phyloP scores from a whole-genome alignment of 2,329 filamentous ascomycete species.

The Penicillium sp. region DNA sequence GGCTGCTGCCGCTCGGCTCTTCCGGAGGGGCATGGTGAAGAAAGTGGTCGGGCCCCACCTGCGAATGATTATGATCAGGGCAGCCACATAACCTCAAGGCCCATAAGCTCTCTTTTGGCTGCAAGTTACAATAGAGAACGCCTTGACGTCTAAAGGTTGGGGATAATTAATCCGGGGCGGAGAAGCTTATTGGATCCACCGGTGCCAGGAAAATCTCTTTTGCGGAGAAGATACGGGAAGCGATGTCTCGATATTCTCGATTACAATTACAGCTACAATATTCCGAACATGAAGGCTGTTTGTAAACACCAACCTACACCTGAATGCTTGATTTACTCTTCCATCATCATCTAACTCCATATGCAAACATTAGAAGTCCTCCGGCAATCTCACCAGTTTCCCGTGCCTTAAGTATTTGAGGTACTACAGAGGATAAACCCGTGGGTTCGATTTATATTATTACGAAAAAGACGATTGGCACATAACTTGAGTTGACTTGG shows the following conservation, averaged over 20 bases:
- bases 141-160: not conserved
- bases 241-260: not conserved
- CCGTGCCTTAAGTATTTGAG: no score
- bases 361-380: no score
- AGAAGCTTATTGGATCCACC: not conserved
- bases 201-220: not conserved
- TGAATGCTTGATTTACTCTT: no score
- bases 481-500: no score
- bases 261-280: accelerated
- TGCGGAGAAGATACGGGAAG: not conserved
- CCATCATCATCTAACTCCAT: no score
- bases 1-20: slow-evolving; percentile 28
- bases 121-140: not conserved
- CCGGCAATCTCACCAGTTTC: no score
- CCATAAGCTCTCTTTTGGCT: not conserved
- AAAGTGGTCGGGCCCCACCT: not conserved
- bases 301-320: no score
- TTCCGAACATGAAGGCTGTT: no score
- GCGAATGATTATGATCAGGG: not conserved
- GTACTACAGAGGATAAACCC: no score
- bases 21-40: slow-evolving; percentile 18
- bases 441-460: no score
- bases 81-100: not conserved
- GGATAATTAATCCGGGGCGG: not conserved
- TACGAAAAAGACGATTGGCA: no score